Conservation (phyloP, 192 early-diverging fungal genomes). For the Dimargaris cristalligena region DNA sequence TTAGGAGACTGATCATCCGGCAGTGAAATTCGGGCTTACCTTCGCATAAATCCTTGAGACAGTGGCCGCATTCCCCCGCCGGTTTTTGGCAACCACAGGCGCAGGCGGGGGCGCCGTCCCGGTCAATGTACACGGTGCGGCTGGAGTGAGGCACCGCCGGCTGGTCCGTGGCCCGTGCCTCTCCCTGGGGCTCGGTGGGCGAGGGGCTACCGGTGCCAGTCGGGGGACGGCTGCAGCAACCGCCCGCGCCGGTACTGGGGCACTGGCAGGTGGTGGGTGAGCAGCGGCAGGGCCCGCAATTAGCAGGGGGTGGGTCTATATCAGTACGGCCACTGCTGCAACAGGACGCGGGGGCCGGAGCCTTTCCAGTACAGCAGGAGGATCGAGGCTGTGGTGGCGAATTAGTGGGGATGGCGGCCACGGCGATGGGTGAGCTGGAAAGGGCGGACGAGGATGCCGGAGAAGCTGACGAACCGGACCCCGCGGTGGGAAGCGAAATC, state of each 20-base stretch:
- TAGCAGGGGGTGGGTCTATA: not conserved
- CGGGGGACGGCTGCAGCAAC: not conserved
- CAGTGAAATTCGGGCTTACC: too few relatives aligned
- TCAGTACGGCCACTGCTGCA: too few relatives aligned
- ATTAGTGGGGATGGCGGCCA: not conserved
- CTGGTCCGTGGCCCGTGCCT: not conserved
- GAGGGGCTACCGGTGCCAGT: not conserved
- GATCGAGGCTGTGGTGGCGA: not conserved
- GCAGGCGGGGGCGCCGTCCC: slow-evolving; percentile 33
- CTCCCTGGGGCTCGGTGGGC: not conserved
- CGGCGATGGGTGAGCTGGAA: not conserved
- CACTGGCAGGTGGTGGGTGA: not conserved
- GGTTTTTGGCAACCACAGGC: slow-evolving; percentile 39
- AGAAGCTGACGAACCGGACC: not conserved
- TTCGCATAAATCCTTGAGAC: slow-evolving; percentile 33
- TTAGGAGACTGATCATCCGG: too few relatives aligned
- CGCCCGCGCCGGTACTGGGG: not conserved
- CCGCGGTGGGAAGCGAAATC: too few relatives aligned
- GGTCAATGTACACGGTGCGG: slow-evolving; percentile 13
- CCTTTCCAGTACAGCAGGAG: not conserved
- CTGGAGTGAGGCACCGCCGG: too few relatives aligned
- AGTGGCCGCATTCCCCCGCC: slow-evolving; percentile 32
- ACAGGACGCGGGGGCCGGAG: too few relatives aligned
- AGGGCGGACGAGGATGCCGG: not conserved
- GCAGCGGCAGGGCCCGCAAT: not conserved